Conservation (phyloP, 805 yeast genomes). For the Candida corydali region DNA sequence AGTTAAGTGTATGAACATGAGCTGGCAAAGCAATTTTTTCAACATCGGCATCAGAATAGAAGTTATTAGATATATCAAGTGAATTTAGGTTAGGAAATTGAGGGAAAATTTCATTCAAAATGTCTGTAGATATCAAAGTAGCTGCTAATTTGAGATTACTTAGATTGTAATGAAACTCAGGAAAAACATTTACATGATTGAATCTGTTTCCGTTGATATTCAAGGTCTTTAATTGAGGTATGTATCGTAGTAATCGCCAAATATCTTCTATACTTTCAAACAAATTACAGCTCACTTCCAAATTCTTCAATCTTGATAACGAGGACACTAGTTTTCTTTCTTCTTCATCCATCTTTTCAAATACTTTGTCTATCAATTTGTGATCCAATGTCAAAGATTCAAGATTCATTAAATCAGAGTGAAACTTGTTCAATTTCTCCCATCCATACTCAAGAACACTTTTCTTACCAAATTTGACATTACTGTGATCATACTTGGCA, state of each 20-base stretch:
- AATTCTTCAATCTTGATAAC: constrained; percentile 22
- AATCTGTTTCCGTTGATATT: constrained; percentile 56
- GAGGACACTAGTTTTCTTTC: neutral
- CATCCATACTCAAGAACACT: constrained; percentile 62
- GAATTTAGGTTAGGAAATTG: constrained; percentile 36
- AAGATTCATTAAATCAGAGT: constrained; percentile 43
- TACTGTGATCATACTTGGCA: constrained; percentile 21
- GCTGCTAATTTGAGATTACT: constrained; percentile 17
- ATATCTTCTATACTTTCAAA: constrained; percentile 40
- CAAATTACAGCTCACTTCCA: constrained; percentile 63
- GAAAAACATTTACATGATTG: neutral
- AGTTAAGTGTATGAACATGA: constrained; percentile 15
- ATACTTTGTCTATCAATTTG: constrained; percentile 27
- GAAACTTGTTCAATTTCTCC: constrained; percentile 47
- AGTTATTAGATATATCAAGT: constrained; percentile 33
- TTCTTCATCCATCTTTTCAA: constrained; percentile 4
- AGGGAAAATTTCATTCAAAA: constrained; percentile 16
- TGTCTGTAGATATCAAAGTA: constrained; percentile 15
- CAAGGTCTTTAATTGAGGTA: constrained; percentile 39
- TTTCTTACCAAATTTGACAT: constrained; percentile 52
- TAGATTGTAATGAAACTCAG: neutral
- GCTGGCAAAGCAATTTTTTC: constrained; percentile 7
- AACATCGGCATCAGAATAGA: constrained; percentile 17
- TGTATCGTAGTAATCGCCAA: constrained; percentile 26
- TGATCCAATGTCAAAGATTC: constrained; percentile 48